Evolutionary conservation across 805 yeast species (phyloP).

Genomic region (Tetrapisispora arboricola): DNA sequence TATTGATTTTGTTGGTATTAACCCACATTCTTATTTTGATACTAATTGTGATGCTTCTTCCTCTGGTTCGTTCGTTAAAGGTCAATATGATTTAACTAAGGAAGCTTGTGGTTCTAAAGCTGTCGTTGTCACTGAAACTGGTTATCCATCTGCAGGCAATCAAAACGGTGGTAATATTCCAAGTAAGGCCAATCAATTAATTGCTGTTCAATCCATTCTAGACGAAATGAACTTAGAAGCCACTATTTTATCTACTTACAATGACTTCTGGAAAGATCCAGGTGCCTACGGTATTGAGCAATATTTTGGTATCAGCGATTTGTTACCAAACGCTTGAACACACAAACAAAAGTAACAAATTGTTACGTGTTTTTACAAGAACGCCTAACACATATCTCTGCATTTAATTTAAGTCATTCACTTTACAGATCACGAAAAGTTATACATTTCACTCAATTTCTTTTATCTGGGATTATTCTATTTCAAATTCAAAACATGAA

Average conservation of each 20-base stretch:
- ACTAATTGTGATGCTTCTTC: slow-evolving; percentile 45
- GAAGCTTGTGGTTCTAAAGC: slow-evolving; percentile 44
- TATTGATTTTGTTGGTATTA: slow-evolving; percentile 76
- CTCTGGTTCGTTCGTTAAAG: slow-evolving; percentile 61
- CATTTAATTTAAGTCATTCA: slow-evolving; percentile 1
- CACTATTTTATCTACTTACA: slow-evolving; percentile 67
- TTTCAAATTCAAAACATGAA: not conserved
- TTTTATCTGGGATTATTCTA: not conserved
- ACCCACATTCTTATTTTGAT: slow-evolving; percentile 82
- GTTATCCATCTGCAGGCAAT: slow-evolving; percentile 72
- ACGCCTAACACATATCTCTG: too few relatives aligned
- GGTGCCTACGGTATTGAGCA: slow-evolving; percentile 83
- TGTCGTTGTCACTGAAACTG: slow-evolving; percentile 73
- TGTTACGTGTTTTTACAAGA: too few relatives aligned
- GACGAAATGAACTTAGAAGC: slow-evolving; percentile 47
- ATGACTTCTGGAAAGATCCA: slow-evolving; percentile 81
- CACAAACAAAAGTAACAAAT: not conserved
- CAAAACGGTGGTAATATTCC: slow-evolving; percentile 71
- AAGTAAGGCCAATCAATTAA: slow-evolving; percentile 52
- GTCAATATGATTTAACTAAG: slow-evolving; percentile 48
- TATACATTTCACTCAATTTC: not conserved
- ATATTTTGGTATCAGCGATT: slow-evolving; percentile 58
- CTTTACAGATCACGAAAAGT: not conserved
- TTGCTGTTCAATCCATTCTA: slow-evolving; percentile 58
- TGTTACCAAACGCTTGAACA: slow-evolving; percentile 8